These are phyloP conservation scores for Aphanomyces stellatus DNA, from an alignment of 352 stramenopile species.

Conservation along the genomic window DNA sequence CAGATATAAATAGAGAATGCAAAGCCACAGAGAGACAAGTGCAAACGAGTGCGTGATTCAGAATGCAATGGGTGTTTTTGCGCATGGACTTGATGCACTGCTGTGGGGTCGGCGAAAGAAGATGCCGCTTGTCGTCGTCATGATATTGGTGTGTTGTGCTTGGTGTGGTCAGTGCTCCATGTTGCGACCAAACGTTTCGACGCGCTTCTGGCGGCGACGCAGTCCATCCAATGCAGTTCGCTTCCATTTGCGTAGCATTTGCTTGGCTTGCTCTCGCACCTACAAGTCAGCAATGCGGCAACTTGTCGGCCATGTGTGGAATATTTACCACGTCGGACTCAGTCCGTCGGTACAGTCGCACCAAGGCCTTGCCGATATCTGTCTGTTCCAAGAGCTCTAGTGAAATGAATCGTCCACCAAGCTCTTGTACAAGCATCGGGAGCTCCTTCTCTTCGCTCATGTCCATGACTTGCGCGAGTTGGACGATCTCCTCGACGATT, in stretches of 20 bases:
- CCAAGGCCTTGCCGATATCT: slow-evolving; percentile 30
- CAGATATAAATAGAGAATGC: slow-evolving; percentile 12
- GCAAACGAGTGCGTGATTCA: not conserved
- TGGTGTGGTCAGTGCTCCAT: slow-evolving; percentile 39
- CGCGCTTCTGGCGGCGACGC: slow-evolving; percentile 37
- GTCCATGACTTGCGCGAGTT: slow-evolving; percentile 60
- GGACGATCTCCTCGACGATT: slow-evolving; percentile 55
- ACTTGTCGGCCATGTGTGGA: not conserved
- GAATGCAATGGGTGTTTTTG: not conserved
- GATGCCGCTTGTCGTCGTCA: not conserved
- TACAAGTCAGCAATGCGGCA: slow-evolving; percentile 17
- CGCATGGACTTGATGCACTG: too few species aligned
- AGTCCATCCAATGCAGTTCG: slow-evolving; percentile 54
- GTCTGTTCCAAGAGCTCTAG: slow-evolving; percentile 80
- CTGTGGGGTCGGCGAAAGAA: too few species aligned
- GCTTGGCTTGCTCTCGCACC: slow-evolving; percentile 30
- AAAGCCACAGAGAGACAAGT: too few species aligned
- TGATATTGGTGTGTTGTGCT: not conserved
- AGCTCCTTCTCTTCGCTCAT: slow-evolving; percentile 34
- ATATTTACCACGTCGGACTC: slow-evolving; percentile 24
- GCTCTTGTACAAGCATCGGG: slow-evolving; percentile 34
- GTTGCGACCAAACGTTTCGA: slow-evolving; percentile 63
- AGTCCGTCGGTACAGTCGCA: slow-evolving; percentile 29
- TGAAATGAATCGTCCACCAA: slow-evolving; percentile 65
- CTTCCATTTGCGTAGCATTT: slow-evolving; percentile 61